Conservation (phyloP, 2,329 filamentous ascomycete genomes). For the Aspergillus ochraceus region DNA sequence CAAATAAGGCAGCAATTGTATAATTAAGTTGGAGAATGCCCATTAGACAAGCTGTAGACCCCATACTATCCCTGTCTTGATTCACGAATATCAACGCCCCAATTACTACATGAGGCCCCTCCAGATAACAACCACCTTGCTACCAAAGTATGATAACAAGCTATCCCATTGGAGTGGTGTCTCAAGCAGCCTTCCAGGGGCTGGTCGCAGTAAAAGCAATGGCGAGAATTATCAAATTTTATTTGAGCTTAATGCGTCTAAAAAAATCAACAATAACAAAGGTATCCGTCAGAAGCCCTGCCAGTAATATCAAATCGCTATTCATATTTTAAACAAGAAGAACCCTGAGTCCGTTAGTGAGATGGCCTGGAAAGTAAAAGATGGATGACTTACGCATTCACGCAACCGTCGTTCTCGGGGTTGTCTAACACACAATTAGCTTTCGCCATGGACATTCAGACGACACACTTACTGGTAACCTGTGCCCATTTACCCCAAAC, state of each 20-base stretch:
- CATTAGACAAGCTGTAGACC: no score
- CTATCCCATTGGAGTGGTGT: no score
- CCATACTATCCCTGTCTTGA: no score
- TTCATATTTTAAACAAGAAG: constrained; percentile 6
- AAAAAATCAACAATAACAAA: neutral
- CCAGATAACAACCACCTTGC: no score
- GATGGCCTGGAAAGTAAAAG: neutral
- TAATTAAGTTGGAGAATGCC: no score
- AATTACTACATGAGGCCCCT: no score
- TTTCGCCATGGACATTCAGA: neutral
- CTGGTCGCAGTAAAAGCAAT: neutral
- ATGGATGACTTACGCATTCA: constrained; percentile 51
- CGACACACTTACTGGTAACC: constrained; percentile 46
- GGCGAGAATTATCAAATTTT: neutral
- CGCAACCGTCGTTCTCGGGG: constrained; percentile 62
- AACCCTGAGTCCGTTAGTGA: neutral
- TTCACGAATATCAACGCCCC: no score
- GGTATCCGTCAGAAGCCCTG: neutral
- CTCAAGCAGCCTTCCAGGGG: no score
- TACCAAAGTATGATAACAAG: no score
- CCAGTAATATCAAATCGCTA: neutral
- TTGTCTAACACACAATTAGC: constrained; percentile 21
- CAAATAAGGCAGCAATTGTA: no score
- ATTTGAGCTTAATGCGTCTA: neutral
- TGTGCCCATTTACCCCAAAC: constrained; percentile 88